Evolutionary conservation across 768 basidiomycete genomes (phyloP).

Genomic region (Trametes villosa): DNA sequence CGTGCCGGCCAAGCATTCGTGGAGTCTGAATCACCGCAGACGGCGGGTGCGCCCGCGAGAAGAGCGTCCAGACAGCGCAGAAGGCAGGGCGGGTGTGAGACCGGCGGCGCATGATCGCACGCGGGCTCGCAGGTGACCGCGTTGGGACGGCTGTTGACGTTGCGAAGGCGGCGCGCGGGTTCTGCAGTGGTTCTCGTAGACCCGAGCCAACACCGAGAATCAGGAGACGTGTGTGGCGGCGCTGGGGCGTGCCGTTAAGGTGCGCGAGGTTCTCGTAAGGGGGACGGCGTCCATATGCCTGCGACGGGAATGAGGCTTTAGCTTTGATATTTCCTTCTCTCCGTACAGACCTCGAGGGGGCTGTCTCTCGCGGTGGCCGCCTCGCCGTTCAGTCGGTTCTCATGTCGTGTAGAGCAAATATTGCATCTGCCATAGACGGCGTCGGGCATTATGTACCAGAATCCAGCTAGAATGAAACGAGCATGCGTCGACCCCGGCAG

Average conservation of each 20-base stretch:
- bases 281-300: conserved; percentile 1
- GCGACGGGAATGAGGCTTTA: conserved; percentile 4
- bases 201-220: conserved; percentile 11
- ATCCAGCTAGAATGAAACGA: too few relatives aligned
- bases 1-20: conserved; percentile 4
- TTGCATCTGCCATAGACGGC: neutral
- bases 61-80: conserved; percentile 4
- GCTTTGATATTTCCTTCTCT: neutral
- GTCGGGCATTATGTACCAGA: too few relatives aligned
- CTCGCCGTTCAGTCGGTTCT: too few relatives aligned
- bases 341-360: neutral
- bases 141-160: conserved; percentile 4
- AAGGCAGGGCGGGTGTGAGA: conserved; percentile 11
- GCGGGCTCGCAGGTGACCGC: conserved; percentile 11
- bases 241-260: neutral
- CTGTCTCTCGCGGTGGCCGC: neutral
- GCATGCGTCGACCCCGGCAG: too few relatives aligned
- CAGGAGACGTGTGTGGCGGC: neutral
- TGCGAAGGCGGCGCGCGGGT: neutral
- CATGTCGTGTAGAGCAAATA: too few relatives aligned
- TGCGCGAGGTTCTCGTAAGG: neutral
- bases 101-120: conserved; percentile 16
- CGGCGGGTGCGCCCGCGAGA: conserved; percentile 5
- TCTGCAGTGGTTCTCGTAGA: conserved; percentile 7
- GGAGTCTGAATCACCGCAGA: conserved; percentile 6